Base-by-base conservation (phyloP, 306 rosid species). In the Cercis canadensis region DNA sequence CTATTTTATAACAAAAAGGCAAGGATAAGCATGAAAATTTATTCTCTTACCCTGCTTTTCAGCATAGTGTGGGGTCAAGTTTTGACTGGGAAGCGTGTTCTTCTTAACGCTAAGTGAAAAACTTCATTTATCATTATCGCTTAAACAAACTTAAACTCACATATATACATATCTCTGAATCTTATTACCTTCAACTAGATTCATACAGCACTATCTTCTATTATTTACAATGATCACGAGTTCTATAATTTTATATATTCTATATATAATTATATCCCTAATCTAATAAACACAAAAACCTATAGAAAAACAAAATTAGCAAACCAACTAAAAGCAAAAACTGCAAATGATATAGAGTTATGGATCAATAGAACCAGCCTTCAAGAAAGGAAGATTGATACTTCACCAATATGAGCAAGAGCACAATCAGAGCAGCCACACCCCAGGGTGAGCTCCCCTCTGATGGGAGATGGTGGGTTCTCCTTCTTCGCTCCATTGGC, bases 361-460 rank as follows among this genome's bases (percentile, higher is more conserved):
- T 18, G 39, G 10, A 36, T 83, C 77, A 79, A 59, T 44, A 18
- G 49, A 74, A 82, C 97, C 98, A 94, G 61, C 89, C 37, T 14
- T 90, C 89, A 18, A 82, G 86, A 77, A 94, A 88, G 11, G 12
- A 6, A 7, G 98, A 90, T 19, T 83, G 97, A 66, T 16, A 89
- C 49, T 90, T 87, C 54, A 89, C 75, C 81, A 94, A 62, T 24
- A 90, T 83, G 4, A 94, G 87, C 82, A 94, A 7, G 31, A 94
- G 29, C 31, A 88, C 82, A 46, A 90, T 94, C 66, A 87, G 29
- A 76, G 92, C 98, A 47, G 98, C 97, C 52, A 94, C 98, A 39
- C 87, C 95, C 97, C 98, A 94, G 0, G 98, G 98, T 1, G 97
- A 94, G 76, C 87, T 83, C 0, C 98, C 98, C 68, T 90, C 98